Evolutionary conservation across 768 basidiomycete species (phyloP), one percentile per base, ranked within the genome.

Genomic region (Inosperma sp.): DNA sequence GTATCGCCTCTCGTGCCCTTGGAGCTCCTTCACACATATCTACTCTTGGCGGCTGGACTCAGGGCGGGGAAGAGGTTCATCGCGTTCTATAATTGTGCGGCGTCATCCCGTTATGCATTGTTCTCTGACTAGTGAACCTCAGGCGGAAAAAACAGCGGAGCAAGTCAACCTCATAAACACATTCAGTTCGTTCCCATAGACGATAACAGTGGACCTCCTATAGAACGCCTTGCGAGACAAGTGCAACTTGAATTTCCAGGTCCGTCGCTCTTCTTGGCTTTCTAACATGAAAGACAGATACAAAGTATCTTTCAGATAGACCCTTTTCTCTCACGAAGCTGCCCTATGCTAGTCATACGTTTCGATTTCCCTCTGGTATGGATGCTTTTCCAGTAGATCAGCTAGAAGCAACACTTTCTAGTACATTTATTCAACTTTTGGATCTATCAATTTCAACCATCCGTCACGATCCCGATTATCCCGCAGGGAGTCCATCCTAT

Each of bases 161-260:
- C 93, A 9, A 93, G 90, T 63, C 93, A 96, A 68, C 73, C 78
- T 2, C 92, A 94, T 69, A 92, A 94, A 61, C 93, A 96, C 63
- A 57, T 94, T n/a, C 93, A 95, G 65, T 84, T 94, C 55, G 67
- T 94, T 27, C 84, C 89, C 27, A 62, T 81, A 14, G 77, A 77
- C 8, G 71, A 69, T 33, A 65, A 74, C 26, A 76, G 78, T 29
- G 86, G 82, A 2, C 86, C 88, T 12, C 93, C 93, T 0, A 75
- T 93, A 21, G 93, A 94, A 66, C 71, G 66, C 49, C 72, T 92
- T 46, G 84, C 88, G 4, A 74, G 73, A 57, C 67, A 69, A 16
- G 70, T 77, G 8, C 73, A 69, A 13, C 65, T 92, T 40, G 84
- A 90, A 62, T 75, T 68, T 35, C 72, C 79, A 51, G 75, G 86